Evolutionary conservation across 345 rosid species (phyloP), one percentile per base, ranked within the genome.

Genomic region (Dipteronia dyeriana): DNA sequence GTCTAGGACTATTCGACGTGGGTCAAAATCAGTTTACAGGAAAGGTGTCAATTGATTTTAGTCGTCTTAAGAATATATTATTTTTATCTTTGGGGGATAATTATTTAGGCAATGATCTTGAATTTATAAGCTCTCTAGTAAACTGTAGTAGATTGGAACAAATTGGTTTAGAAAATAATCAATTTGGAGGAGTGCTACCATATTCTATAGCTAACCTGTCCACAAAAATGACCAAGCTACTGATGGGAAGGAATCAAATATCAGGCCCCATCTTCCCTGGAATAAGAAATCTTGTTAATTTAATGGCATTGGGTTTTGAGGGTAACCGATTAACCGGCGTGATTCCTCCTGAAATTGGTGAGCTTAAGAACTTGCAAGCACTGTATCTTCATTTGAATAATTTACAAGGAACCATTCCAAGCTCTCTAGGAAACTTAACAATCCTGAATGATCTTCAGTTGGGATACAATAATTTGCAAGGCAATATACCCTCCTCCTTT

Each of bases 181-280:
- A n/a, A 2, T 67, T 67, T 1, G 66, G 73, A 59, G 66, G 79
- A 39, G 54, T 6, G 11, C 9, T 76, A n/a, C 79, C 79, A 8
- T 60, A 7, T 14, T 76, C 79, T 60, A 39, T 76, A 16, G 73
- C 66, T 31, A 76, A 76, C 41, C 41, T 76, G 29, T 76, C 79
- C 9, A 76, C 54, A 8, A 51, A 16, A 34, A 0, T 39, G 34
- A 69, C 53, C 10, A 16, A 2, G 3, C 69, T 76, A 1, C 1
- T 22, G 25, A 2, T 72, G 61, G 69, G 51, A 45, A 20, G 8
- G 9, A 82, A 79, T 73, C 60, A 38, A 31, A 38, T 82, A 14
- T 17, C 8, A 16, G 86, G 82, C 47, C 64, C 11, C 20, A 69
- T 84, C 16, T 84, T 81, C 0, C 9, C 14, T 22, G 76, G 79